Conservation (phyloP, 2,329 filamentous ascomycete genomes). For the Pseudopyrenochaeta lycopersici region DNA sequence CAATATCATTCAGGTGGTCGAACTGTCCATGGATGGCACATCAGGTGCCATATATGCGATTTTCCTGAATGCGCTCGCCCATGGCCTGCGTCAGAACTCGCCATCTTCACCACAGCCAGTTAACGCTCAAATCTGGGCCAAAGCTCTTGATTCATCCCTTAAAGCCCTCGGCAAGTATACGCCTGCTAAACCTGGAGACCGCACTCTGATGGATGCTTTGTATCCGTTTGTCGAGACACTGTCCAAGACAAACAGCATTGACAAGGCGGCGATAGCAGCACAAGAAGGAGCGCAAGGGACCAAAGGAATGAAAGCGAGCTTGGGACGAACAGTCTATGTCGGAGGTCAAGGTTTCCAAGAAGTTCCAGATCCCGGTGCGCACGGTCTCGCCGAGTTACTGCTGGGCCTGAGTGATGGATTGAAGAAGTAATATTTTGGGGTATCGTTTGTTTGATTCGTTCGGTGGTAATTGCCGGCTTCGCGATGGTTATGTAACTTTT, state of each 20-base stretch:
- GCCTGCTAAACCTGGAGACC: conserved; percentile 85
- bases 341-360: conserved; percentile 75
- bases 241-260: conserved; percentile 69
- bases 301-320: conserved; percentile 88
- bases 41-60: conserved; percentile 84
- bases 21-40: conserved; percentile 77
- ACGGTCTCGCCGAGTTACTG: conserved; percentile 87
- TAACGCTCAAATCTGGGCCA: conserved; percentile 65
- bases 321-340: conserved; percentile 85
- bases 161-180: conserved; percentile 77
- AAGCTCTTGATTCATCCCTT: conserved; percentile 75
- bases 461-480: conserved; percentile 28
- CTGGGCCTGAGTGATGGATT: conserved; percentile 72
- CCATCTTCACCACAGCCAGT: conserved; percentile 55
- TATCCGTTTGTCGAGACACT: conserved; percentile 85
- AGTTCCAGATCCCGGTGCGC: conserved; percentile 76
- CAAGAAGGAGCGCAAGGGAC: conserved; percentile 81
- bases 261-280: conserved; percentile 78
- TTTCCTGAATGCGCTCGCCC: conserved; percentile 85
- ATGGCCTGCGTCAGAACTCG: conserved; percentile 68
- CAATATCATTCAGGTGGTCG: conserved; percentile 69
- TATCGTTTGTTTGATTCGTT: conserved; percentile 43
- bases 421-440: conserved; percentile 42
- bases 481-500: conserved; percentile 46
- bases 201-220: conserved; percentile 89